These are phyloP conservation scores for Tricholoma hemisulphureum DNA, from an alignment of 768 basidiomycete species.

Conservation along the genomic window DNA sequence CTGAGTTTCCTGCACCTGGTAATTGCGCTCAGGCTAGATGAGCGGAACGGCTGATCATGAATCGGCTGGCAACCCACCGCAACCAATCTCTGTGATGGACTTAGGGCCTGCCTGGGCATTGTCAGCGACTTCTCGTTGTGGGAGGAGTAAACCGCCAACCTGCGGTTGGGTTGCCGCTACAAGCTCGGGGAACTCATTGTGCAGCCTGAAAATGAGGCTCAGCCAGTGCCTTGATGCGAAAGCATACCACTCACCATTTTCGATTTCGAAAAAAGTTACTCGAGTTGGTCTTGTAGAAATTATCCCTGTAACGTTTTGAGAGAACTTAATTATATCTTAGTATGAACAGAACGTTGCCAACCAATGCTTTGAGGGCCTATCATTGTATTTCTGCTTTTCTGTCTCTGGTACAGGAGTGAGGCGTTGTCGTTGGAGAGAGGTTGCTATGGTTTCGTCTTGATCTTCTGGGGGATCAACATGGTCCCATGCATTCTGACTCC, in stretches of 20 bases:
- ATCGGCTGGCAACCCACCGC: conserved; percentile 51
- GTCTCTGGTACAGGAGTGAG: conserved; percentile 67
- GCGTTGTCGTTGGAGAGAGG: conserved; percentile 70
- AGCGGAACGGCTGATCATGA: not conserved
- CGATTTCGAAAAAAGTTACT: conserved; percentile 93
- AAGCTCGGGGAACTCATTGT: conserved; percentile 93
- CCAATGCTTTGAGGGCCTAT: conserved; percentile 75
- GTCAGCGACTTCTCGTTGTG: conserved; percentile 9
- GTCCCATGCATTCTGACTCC: conserved; percentile 90
- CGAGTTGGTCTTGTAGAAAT: conserved; percentile 84
- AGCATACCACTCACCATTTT: conserved; percentile 60
- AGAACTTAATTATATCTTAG: no score
- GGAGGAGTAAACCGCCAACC: conserved; percentile 33
- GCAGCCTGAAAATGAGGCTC: conserved; percentile 53
- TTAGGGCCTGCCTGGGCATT: conserved; percentile 67
- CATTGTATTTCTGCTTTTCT: conserved; percentile 71
- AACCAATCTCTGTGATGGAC: conserved; percentile 85
- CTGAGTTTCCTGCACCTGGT: conserved; percentile 89
- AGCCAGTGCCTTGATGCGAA: not conserved
- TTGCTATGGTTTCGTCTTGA: conserved; percentile 69
- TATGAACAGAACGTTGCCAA: conserved; percentile 21
- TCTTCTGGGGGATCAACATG: conserved; percentile 83
- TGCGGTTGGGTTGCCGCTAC: conserved; percentile 63
- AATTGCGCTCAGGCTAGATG: not conserved
- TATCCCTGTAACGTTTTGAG: conserved; percentile 89